Evolutionary conservation across 352 stramenopile species (phyloP).

Genomic region (Globisporangium abappressorium): DNA sequence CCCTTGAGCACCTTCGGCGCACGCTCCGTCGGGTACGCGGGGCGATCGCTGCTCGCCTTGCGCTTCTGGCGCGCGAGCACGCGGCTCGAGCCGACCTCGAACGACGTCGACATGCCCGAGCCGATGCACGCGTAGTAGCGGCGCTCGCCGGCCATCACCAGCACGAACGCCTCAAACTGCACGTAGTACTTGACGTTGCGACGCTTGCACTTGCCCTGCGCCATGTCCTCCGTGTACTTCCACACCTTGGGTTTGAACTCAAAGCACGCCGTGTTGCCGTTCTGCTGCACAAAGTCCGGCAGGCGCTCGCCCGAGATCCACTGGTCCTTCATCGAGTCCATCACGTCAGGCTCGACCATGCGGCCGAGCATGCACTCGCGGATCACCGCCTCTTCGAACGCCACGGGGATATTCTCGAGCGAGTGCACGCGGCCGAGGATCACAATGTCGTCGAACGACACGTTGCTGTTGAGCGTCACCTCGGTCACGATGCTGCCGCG

Average conservation of each 20-base stretch:
- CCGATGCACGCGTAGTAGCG: conserved; percentile 84
- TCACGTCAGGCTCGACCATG: conserved; percentile 71
- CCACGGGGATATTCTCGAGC: conserved; percentile 77
- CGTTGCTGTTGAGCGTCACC: conserved; percentile 80
- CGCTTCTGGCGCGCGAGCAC: conserved; percentile 82
- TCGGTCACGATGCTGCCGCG: conserved; percentile 78
- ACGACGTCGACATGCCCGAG: conserved; percentile 83
- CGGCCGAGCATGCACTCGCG: conserved; percentile 81
- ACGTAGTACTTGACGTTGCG: conserved; percentile 89
- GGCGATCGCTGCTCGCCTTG: conserved; percentile 32
- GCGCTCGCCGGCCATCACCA: conserved; percentile 65
- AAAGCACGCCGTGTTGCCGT: conserved; percentile 67
- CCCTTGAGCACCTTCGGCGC: conserved; percentile 27
- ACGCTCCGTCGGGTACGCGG: conserved; percentile 17
- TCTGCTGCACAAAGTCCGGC: conserved; percentile 82
- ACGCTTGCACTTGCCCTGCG: conserved; percentile 86
- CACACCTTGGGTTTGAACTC: conserved; percentile 89
- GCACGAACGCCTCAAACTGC: conserved; percentile 85
- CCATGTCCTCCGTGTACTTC: conserved; percentile 89
- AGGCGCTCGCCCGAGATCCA: conserved; percentile 83
- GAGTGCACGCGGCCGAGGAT: conserved; percentile 81
- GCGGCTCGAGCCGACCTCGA: conserved; percentile 81
- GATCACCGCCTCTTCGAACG: conserved; percentile 83
- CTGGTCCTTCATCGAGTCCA: conserved; percentile 84
- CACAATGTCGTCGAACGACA: conserved; percentile 78